Evolutionary conservation across 139 green algal species (phyloP), one percentile per base, ranked within the genome.

Genomic region (Closterium sp.): DNA sequence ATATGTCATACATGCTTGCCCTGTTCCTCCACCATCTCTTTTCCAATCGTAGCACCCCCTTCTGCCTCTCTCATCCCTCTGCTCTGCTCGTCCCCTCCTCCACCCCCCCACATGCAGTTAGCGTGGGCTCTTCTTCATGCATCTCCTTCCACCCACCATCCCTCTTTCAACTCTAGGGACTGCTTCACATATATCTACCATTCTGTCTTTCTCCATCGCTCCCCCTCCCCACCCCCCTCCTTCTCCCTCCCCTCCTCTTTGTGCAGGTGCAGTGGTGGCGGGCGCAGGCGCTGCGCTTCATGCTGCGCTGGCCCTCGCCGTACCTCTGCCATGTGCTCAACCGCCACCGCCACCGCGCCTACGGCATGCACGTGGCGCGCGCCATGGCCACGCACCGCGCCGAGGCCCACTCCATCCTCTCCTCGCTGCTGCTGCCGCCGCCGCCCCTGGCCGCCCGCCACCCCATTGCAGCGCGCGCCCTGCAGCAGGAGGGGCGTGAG

Each of bases 381-480:
- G 38, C 7, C 38, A 50, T 50, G 38, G 38, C 38, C 38, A 50
- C 38, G 38, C 38, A 50, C 38, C 38, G 13, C 38, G 38, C 38
- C 6, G 38, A 50, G 38, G 38, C 6, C 6, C 6, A 50, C 4
- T 7, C 4, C 38, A 50, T 50, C 38, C 38, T 50, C 38, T 50
- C 38, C 38, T 50, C 38, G 38, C 38, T 50, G 38, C 38, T 50
- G 38, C 38, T 50, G 38, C 38, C 38, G 7, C 38, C 38, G 7
- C 32, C 3, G 2, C 38, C 38, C 38, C 38, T 50, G 38, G 38
- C 38, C 38, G 38, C 38, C 38, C 38, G 38, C 91, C 91, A 93
- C n/a, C 17, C 89, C n/a, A 24, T 91, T 34, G 31, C n/a, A 28
- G 94, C 89, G 19, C 90, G 90, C 17, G 94, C 29, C 28, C 91